Conservation (phyloP, 805 yeast species). For the Nakazawaea peltata region DNA sequence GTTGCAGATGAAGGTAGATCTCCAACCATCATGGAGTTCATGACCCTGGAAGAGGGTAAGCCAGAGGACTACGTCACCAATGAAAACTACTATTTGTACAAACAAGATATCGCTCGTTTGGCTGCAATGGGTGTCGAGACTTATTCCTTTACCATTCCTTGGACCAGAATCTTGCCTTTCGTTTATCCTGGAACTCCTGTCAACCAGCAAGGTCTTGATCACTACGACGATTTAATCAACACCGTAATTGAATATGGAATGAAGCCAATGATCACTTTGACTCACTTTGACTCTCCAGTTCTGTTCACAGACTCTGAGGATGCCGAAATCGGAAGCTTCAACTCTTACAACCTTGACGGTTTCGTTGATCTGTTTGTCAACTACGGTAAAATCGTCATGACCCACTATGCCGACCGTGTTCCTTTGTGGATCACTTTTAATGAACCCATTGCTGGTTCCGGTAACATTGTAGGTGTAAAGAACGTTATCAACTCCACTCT, state of each 20-base stretch:
- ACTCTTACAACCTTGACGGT: constrained; percentile 11
- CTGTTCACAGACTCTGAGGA: constrained; percentile 7
- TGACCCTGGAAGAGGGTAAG: constrained; percentile 11
- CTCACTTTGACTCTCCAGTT: constrained; percentile 28
- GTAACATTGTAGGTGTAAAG: constrained; percentile 20
- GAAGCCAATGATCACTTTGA: constrained; percentile 24
- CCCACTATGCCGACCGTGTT: constrained; percentile 24
- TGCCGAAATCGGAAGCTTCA: constrained; percentile 18
- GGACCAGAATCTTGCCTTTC: constrained; percentile 28
- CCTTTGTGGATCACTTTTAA: constrained; percentile 25
- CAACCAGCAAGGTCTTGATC: constrained; percentile 9
- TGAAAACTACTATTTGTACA: constrained; percentile 22
- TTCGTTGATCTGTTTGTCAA: constrained; percentile 24
- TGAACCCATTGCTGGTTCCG: constrained; percentile 21
- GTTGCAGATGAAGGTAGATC: constrained; percentile 24
- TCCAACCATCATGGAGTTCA: constrained; percentile 23
- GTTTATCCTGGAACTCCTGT: constrained; percentile 10
- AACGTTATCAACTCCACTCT: constrained; percentile 17
- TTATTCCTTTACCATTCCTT: constrained; percentile 26
- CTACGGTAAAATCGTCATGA: constrained; percentile 23
- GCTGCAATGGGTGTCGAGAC: constrained; percentile 24
- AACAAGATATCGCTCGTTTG: constrained; percentile 24
- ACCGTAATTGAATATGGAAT: constrained; percentile 8
- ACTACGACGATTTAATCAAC: constrained; percentile 10
- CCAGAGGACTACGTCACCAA: constrained; percentile 20